These are phyloP conservation scores for Piper longum DNA, from an alignment of 164 flowering plant species.

Conservation along the genomic window DNA sequence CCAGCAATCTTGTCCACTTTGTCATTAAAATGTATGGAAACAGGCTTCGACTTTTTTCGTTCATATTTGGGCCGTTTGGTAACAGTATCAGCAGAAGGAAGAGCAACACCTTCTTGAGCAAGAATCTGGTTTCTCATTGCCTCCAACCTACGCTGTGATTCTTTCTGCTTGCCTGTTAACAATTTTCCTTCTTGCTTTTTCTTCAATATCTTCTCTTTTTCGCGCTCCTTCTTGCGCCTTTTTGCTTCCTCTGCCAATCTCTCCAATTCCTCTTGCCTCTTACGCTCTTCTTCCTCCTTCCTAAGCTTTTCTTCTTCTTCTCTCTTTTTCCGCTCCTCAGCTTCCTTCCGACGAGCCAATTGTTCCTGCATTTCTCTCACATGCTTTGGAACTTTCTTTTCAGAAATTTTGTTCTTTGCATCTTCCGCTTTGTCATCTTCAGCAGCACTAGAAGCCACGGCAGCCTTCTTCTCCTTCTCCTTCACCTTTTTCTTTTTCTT, in stretches of 20 bases:
- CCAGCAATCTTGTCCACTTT: constrained; percentile 30
- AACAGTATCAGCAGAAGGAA: constrained; percentile 27
- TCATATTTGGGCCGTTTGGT: constrained; percentile 63
- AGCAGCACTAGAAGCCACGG: constrained; percentile 18
- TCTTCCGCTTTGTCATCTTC: constrained; percentile 27
- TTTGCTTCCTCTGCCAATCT: constrained; percentile 77
- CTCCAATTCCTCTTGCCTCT: constrained; percentile 64
- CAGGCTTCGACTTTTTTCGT: constrained; percentile 56
- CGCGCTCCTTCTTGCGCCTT: constrained; percentile 73
- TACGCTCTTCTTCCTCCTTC: constrained; percentile 88
- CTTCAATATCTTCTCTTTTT: constrained; percentile 76
- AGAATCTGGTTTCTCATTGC: constrained; percentile 80
- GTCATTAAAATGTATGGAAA: constrained; percentile 36
- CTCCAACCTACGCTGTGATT: constrained; percentile 67
- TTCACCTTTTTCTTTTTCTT: constrained; percentile 88
- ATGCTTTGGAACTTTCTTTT: constrained; percentile 80
- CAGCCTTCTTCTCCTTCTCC: constrained; percentile 44
- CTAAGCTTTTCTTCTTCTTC: constrained; percentile 85
- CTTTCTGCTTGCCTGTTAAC: constrained; percentile 83
- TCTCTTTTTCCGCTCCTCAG: constrained; percentile 65
- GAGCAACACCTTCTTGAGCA: constrained; percentile 32
- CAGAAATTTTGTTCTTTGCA: constrained; percentile 33
- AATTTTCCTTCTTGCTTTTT: constrained; percentile 77
- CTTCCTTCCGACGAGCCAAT: constrained; percentile 71
- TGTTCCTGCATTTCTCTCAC: constrained; percentile 97